Evolutionary conservation across 257 asterid species (phyloP), one percentile per base, ranked within the genome.

Genomic region (Nicotiana otophora): DNA sequence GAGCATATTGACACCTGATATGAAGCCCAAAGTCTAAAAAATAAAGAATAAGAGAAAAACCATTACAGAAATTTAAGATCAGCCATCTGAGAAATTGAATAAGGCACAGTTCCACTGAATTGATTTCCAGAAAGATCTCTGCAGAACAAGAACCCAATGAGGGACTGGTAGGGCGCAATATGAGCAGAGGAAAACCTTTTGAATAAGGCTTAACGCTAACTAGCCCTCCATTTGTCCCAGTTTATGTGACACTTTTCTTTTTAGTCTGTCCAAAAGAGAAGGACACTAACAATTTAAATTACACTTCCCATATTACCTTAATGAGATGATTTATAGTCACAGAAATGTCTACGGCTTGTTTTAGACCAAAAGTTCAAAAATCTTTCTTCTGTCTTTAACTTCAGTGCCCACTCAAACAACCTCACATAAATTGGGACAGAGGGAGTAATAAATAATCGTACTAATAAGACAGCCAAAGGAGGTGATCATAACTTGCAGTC

Each of bases 51-150:
- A 31, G 57, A 23, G 26, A 54, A 81, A 54, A 42, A 80, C 23
- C 77, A 62, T 69, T 85, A 90, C 92, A 90, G 33, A 51, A 74
- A 84, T 82, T 85, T 78, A 34, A 90, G 86, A 39, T 82, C 55
- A 54, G 85, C 55, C 94, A 90, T 90, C 85, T 86, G 87, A 46
- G 94, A 86, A 78, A 90, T 90, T 83, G 92, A 90, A 81, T 87
- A 90, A 75, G 94, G 92, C 77, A 90, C 86, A 7, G 83, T 78
- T 34, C 92, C 92, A 30, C 78, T 77, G 66, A 90, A 86, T 62
- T 57, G 81, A 81, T 88, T 89, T 64, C 85, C 84, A 4, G 94
- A 88, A 34, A 90, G 87, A 80, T 89, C 86, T 67, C 92, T 90
- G 84, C 82, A 84, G 7, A 72, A 69, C 64, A 85, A 81, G 69